phyloP scores from a whole-genome alignment of 306 rosid genomes.

The Trifolium subterraneum region DNA sequence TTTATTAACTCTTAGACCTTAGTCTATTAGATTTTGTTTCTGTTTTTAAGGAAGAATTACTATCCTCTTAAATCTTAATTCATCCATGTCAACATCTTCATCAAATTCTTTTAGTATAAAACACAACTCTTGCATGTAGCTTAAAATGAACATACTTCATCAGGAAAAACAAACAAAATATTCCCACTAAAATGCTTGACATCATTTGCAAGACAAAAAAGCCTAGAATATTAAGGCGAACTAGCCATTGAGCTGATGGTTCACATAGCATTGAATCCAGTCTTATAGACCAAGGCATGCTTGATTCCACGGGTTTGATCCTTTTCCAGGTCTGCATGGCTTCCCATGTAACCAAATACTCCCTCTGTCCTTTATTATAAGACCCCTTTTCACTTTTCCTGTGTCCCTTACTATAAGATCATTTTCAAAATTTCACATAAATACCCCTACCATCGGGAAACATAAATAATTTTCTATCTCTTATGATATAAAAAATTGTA shows the following conservation, averaged over 20 bases:
- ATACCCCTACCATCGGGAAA: too few relatives aligned
- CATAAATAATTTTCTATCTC: too few relatives aligned
- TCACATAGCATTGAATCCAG: background rate
- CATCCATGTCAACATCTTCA: background rate
- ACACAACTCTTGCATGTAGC: background rate
- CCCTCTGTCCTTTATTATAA: too few relatives aligned
- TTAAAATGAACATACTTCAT: background rate
- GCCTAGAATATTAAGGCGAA: background rate
- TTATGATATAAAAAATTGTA: too few relatives aligned
- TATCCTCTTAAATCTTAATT: background rate
- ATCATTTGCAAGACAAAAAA: background rate
- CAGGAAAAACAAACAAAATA: background rate
- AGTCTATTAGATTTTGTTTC: background rate
- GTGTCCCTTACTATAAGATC: too few relatives aligned
- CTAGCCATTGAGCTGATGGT: background rate
- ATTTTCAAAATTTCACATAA: too few relatives aligned
- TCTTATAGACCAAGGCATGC: background rate
- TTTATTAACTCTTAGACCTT: background rate
- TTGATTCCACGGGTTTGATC: slow-evolving; percentile 1
- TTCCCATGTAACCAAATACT: background rate
- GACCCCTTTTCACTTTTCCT: too few relatives aligned
- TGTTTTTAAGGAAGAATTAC: background rate
- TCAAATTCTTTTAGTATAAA: background rate
- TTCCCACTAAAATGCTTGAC: background rate
- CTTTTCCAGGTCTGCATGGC: background rate